Evolutionary conservation across 352 stramenopile genomes (phyloP), one percentile per base, ranked within the genome.

Genomic region (Pythium coloratum): DNA sequence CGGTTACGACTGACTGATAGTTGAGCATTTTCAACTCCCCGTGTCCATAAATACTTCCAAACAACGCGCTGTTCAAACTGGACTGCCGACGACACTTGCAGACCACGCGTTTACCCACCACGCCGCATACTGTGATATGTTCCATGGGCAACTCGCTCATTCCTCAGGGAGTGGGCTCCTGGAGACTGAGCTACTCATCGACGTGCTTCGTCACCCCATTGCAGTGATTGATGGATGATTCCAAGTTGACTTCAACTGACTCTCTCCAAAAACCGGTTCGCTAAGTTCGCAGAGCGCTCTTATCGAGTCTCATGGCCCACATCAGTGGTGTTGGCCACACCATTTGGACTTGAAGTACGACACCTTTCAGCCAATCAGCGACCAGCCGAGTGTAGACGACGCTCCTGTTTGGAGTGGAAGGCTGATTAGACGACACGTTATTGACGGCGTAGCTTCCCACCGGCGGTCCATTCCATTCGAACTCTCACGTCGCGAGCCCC

Each of bases 331-430:
- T 71, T 54, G 64, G 33, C 68, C 68, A 71, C 62, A 70, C 33
- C 47, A 46, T 38, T 42, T 8, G 14, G 40, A 49, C 69, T 75
- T 75, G 69, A 75, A 75, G 64, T 75, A 72, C 30, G 44, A 16
- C 6, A 20, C 3, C 30, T 71, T 68, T 75, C 40, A 40, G 58
- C 69, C 63, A 71, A 75, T 71, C 58, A 61, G 20, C 36, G 12
- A 0, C 2, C 13, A 36, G 14, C 24, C 30, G 2, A 34, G 13
- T 67, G 59, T 67, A 67, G 59, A 72, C 66, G 66, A 67, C 66
- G 6, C 20, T 24, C 20, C 20, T 24, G 20, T 24, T 24, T 24
- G 0, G 20, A 24, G 20, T 24, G 20, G 20, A 24, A 24, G 20
- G 20, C 20, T 24, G 20, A 24, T 24, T 24, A 24, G 20, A 24